A percentile compares a stretch with the other conserved stretches of the same genome.
Conservation (phyloP, 1,284 basidiomycete genomes). For the Meripilus lineatus region DNA sequence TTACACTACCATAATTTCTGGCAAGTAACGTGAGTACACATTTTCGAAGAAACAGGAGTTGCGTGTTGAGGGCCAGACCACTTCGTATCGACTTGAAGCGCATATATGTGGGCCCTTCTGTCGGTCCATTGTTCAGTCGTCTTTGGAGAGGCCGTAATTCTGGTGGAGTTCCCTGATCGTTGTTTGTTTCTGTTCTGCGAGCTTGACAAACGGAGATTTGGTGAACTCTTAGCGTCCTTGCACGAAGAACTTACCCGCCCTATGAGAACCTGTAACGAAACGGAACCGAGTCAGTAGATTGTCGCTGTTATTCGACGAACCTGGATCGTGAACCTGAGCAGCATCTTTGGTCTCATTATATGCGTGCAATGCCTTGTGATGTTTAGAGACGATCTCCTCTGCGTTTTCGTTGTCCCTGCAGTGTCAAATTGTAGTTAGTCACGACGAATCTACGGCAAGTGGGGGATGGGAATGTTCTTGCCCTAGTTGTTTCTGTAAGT, state of each 20-base stretch:
- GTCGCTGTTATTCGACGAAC: too few relatives aligned
- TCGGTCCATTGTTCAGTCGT: constrained; percentile 28
- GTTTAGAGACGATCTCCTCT: constrained; percentile 59
- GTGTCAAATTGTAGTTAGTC: not conserved
- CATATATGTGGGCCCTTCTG: not conserved
- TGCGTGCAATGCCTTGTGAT: constrained; percentile 67
- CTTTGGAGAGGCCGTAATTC: constrained; percentile 52
- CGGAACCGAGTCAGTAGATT: too few relatives aligned
- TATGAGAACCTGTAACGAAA: constrained; percentile 44
- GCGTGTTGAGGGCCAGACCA: not conserved
- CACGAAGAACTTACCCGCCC: constrained; percentile 39
- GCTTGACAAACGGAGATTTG: constrained; percentile 32
- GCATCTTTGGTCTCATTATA: constrained; percentile 84
- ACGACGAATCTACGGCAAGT: not conserved
- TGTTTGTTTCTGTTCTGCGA: constrained; percentile 57
- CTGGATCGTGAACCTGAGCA: constrained; percentile 33
- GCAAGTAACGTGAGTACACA: not conserved
- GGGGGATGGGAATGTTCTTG: constrained; percentile 24
- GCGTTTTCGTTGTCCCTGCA: constrained; percentile 49
- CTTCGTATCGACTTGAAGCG: not conserved
- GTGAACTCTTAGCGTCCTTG: not conserved
- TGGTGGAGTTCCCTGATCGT: constrained; percentile 69
- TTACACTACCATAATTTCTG: constrained; percentile 9
- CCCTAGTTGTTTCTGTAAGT: constrained; percentile 50
- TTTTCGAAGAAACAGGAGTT: not conserved